These are phyloP conservation scores for Toxicodendron radicans DNA, from an alignment of 345 rosid genomes.

Conservation along the genomic window DNA sequence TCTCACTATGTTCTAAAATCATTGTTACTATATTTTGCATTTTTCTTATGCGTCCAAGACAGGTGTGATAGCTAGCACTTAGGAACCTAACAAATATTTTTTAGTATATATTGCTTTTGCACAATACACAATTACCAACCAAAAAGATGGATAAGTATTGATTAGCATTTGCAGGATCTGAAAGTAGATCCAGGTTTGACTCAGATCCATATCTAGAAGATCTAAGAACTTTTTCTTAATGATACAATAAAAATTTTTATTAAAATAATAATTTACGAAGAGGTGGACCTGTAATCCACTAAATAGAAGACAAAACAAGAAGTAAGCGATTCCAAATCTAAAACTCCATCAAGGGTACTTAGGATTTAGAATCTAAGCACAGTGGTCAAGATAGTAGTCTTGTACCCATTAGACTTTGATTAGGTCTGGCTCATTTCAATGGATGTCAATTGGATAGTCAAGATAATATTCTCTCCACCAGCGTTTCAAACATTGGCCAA, in stretches of 20 bases:
- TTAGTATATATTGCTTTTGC: not conserved
- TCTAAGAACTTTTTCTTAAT: no score
- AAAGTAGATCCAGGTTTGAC: no score
- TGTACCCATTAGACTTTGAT: not conserved
- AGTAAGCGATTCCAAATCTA: no score
- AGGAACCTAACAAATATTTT: not conserved
- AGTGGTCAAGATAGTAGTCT: no score
- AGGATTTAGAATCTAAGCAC: not conserved
- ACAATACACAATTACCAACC: not conserved
- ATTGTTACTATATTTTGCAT: not conserved
- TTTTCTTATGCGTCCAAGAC: not conserved
- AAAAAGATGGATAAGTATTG: no score
- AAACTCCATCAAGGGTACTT: no score
- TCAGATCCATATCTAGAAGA: no score
- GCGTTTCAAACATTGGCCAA: not conserved
- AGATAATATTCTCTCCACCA: not conserved
- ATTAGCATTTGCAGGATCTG: no score
- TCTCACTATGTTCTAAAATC: not conserved
- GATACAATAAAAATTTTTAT: no score
- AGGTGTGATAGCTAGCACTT: not conserved
- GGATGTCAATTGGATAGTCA: not conserved
- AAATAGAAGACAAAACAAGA: no score
- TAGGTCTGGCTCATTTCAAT: not conserved
- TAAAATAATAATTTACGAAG: no score
- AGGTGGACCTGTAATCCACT: no score